A percentile compares a stretch with the other conserved stretches of the same genome.
Conservation (phyloP, 495 filamentous ascomycete species). For the Penicillium crystallinum region DNA sequence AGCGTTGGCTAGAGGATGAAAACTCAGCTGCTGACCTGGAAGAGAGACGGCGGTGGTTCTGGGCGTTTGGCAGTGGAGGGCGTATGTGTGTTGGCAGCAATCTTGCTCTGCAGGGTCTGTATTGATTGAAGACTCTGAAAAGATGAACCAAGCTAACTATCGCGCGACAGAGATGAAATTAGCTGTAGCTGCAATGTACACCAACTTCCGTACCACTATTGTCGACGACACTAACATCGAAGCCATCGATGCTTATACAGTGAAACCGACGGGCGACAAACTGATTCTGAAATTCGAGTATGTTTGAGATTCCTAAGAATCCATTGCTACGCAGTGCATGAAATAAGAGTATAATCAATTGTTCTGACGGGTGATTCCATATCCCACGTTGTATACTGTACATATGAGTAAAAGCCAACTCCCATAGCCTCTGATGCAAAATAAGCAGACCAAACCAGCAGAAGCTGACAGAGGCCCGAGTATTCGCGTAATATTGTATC, state of each 20-base stretch:
- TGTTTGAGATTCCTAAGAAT: constrained; percentile 1
- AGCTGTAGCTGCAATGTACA: constrained; percentile 53
- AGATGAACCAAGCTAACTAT: constrained; percentile 1
- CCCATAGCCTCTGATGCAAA: constrained; percentile 9
- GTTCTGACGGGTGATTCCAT: constrained; percentile 13
- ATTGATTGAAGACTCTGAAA: background rate
- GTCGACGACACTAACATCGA: constrained; percentile 54
- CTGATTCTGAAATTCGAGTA: constrained; percentile 40
- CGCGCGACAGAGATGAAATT: constrained; percentile 41
- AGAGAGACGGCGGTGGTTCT: constrained; percentile 67
- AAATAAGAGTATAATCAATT: constrained; percentile 21
- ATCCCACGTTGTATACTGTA: constrained; percentile 24
- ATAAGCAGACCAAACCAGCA: background rate
- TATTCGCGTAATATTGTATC: constrained; percentile 3
- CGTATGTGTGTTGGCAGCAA: constrained; percentile 83
- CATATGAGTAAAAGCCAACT: constrained; percentile 19
- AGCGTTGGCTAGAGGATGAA: constrained; percentile 52
- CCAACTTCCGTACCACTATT: constrained; percentile 59
- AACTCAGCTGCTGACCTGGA: constrained; percentile 34
- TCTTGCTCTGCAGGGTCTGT: constrained; percentile 69
- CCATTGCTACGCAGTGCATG: background rate
- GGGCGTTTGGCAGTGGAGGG: constrained; percentile 80
- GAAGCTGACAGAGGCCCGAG: background rate
- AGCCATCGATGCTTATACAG: constrained; percentile 62
- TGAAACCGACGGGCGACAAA: constrained; percentile 48